Base-by-base conservation (phyloP, 345 rosid species). In the Rubroshorea leprosula region DNA sequence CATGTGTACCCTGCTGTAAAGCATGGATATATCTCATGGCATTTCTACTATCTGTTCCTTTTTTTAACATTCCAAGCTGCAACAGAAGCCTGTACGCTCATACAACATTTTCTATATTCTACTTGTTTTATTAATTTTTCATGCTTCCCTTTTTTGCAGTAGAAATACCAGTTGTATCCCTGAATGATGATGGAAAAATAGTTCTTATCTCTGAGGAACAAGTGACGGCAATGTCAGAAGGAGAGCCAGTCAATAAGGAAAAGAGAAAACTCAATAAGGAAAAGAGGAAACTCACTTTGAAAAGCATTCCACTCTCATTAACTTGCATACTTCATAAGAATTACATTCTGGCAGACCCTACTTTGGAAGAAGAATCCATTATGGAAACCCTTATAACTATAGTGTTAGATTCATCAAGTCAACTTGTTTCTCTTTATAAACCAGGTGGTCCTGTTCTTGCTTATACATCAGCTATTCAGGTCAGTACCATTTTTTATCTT, bases 371-470 rank as follows among this genome's bases (percentile, higher is more conserved):
- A 77, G 98, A 92, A 73, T 74, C 86, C 2, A 63, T 84, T 47
- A 84, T 92, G 97, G 91, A 86, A 72, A 86, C 98, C 35, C 55
- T 71, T 21, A 75, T 81, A 50, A 86, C 89, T 0, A 78, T 83
- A 46, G 97, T 84, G 55, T 73, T 92, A 64, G 89, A 92, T 72
- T 71, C 84, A 23, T 23, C 81, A 5, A 69, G 68, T 60, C 84
- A 82, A 64, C 79, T 89, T 49, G 84, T 92, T 24, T 84, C 93
- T 8, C 76, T 92, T 56, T 80, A 84, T 62, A 86, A 86, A 69
- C 87, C 96, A 20, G 98, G 96, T 60, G 96, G 98, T 51, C 62
- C 69, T 0, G 87, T 68, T 86, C 87, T 89, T 15, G 90, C 85
- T 1, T 65, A 72, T 54, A 70, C 88, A 22, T 74, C 83, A 13